These are phyloP conservation scores for Torulaspora indica DNA, from an alignment of 805 yeast species.

Conservation along the genomic window DNA sequence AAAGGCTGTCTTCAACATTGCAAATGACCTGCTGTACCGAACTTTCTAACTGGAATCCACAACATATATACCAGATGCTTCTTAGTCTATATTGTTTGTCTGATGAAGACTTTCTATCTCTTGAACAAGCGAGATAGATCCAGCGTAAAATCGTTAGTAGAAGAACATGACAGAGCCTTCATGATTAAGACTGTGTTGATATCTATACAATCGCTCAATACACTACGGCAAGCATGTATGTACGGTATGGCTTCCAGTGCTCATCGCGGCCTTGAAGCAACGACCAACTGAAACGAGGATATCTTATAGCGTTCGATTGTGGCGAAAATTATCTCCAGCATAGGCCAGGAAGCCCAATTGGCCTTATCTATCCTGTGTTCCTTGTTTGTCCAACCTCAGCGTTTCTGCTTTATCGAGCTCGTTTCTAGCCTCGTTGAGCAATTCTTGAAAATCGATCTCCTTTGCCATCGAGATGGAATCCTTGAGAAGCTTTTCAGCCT, in stretches of 20 bases:
- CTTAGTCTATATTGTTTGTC: too few relatives aligned
- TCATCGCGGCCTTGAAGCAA: neutral
- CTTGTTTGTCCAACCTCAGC: conserved; percentile 14
- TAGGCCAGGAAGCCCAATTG: too few relatives aligned
- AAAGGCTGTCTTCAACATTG: neutral
- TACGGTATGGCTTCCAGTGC: neutral
- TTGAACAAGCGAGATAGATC: neutral
- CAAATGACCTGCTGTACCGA: neutral
- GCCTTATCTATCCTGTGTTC: neutral
- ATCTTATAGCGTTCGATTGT: too few relatives aligned
- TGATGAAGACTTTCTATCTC: neutral
- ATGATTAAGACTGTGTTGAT: neutral
- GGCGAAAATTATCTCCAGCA: too few relatives aligned
- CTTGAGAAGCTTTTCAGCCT: conserved; percentile 57
- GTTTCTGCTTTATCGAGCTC: conserved; percentile 49
- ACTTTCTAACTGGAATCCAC: neutral
- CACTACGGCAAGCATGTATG: neutral
- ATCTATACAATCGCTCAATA: neutral
- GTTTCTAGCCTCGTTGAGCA: conserved; percentile 58
- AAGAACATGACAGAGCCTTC: neutral
- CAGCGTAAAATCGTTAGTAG: neutral
- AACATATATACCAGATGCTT: neutral
- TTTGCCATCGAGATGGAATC: conserved; percentile 69
- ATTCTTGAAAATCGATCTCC: conserved; percentile 58
- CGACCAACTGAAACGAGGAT: too few relatives aligned